These are phyloP conservation scores for Striga hermonthica DNA, from an alignment of 305 asterid genomes.

Conservation along the genomic window DNA sequence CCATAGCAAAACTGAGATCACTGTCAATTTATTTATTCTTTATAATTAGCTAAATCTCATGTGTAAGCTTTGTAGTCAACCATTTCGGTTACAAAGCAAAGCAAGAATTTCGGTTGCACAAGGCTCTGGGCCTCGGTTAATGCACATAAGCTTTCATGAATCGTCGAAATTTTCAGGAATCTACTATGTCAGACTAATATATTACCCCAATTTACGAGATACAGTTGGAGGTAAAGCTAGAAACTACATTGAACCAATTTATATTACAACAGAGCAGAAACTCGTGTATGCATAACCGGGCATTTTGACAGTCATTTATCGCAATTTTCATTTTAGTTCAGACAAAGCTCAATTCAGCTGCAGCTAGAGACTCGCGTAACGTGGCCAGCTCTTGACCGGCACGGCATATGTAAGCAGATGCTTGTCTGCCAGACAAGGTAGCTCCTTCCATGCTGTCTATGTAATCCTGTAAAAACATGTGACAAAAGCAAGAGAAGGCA, in stretches of 20 bases:
- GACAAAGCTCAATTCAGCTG: slow-evolving; percentile 42
- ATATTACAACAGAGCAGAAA: not conserved
- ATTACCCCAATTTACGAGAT: slow-evolving; percentile 9
- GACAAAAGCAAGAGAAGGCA: not conserved
- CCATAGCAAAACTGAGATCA: too few species aligned
- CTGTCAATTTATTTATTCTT: too few species aligned
- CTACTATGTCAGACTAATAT: slow-evolving; percentile 18
- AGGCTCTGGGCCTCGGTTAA: not conserved
- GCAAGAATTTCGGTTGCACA: too few species aligned
- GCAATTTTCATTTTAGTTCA: slow-evolving; percentile 31
- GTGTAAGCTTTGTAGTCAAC: too few species aligned
- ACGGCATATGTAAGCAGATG: slow-evolving; percentile 72
- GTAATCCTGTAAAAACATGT: slow-evolving; percentile 59
- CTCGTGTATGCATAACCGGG: not conserved
- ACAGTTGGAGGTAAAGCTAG: not conserved
- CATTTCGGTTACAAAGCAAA: too few species aligned
- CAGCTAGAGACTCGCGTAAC: slow-evolving; percentile 48
- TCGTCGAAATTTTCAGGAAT: not conserved
- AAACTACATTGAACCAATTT: not conserved
- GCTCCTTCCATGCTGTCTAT: slow-evolving; percentile 99
- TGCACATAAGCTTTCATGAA: not conserved
- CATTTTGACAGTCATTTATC: not conserved
- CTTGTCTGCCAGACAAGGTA: slow-evolving; percentile 89
- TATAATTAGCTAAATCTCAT: too few species aligned
- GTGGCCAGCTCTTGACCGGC: slow-evolving; percentile 79